These are phyloP conservation scores for Boehmeria nivea DNA, from an alignment of 306 rosid species.

Conservation along the genomic window DNA sequence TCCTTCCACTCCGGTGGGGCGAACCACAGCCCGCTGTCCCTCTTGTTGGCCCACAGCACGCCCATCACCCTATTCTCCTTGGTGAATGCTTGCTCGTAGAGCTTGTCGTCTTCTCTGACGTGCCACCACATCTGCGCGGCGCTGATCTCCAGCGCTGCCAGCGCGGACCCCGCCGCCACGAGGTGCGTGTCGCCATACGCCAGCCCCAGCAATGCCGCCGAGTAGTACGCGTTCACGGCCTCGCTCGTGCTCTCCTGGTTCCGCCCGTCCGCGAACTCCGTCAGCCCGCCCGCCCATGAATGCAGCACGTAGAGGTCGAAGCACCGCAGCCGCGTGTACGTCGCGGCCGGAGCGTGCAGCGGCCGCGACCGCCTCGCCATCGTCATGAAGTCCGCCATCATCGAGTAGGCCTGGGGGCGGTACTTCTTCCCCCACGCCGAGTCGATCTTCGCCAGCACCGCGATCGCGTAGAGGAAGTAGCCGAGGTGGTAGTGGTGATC, in stretches of 20 bases:
- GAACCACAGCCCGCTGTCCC: slow-evolving; percentile 90
- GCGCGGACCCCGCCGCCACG: slow-evolving; percentile 52
- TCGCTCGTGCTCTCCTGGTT: slow-evolving; percentile 89
- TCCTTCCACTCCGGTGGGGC: slow-evolving; percentile 78
- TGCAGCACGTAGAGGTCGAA: slow-evolving; percentile 66
- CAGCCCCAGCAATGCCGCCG: slow-evolving; percentile 74
- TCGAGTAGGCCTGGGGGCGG: slow-evolving; percentile 57
- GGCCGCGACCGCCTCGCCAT: slow-evolving; percentile 32
- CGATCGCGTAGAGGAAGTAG: slow-evolving; percentile 68
- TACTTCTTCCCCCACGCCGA: slow-evolving; percentile 71
- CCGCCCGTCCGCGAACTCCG: slow-evolving; percentile 77
- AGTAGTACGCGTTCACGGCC: slow-evolving; percentile 71
- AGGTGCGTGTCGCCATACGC: slow-evolving; percentile 65
- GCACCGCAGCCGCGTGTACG: slow-evolving; percentile 65
- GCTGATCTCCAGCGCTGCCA: slow-evolving; percentile 55
- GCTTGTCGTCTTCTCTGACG: slow-evolving; percentile 36
- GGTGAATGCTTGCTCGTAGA: slow-evolving; percentile 54
- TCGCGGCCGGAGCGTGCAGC: neutral
- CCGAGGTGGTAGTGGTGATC: slow-evolving; percentile 86
- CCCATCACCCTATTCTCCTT: slow-evolving; percentile 57
- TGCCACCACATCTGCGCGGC: slow-evolving; percentile 90
- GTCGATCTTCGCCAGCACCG: slow-evolving; percentile 75
- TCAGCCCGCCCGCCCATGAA: slow-evolving; percentile 88
- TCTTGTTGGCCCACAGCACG: slow-evolving; percentile 71
- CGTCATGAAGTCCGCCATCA: slow-evolving; percentile 64